These are phyloP conservation scores for Rhododendron mucronatum DNA, from an alignment of 148 eudicot species.

Conservation along the genomic window DNA sequence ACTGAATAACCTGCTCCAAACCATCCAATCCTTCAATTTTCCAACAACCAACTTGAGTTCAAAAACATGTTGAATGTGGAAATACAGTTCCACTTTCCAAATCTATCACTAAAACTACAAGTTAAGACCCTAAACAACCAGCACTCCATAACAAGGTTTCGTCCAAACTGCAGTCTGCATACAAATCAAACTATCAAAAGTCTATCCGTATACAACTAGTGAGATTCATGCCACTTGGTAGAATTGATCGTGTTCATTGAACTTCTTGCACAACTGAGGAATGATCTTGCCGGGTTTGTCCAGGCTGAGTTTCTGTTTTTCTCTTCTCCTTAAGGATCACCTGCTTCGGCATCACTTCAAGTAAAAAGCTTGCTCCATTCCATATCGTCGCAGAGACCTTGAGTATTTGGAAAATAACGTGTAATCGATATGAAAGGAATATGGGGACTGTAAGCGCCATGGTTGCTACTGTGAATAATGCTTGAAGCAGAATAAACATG, in stretches of 20 bases:
- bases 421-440: constrained; percentile 73
- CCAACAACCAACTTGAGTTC: background rate
- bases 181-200: background rate
- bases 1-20: background rate
- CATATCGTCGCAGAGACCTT: constrained; percentile 84
- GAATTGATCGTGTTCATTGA: background rate
- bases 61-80: background rate
- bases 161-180: background rate
- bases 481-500: constrained; percentile 78
- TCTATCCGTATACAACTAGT: background rate
- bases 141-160: background rate
- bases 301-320: constrained; percentile 42
- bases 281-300: constrained; percentile 15
- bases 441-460: constrained; percentile 91
- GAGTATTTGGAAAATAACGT: constrained; percentile 66
- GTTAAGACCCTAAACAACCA: background rate
- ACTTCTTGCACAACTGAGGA: constrained; percentile 5
- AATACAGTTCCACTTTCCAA: background rate
- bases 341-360: constrained; percentile 92
- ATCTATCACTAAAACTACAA: background rate
- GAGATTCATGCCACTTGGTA: background rate
- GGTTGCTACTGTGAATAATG: constrained; percentile 84
- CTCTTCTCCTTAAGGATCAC: constrained; percentile 75
- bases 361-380: constrained; percentile 88
- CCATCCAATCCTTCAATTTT: background rate